Base-by-base conservation (phyloP, 805 yeast species). In the Lipomyces orientalis region DNA sequence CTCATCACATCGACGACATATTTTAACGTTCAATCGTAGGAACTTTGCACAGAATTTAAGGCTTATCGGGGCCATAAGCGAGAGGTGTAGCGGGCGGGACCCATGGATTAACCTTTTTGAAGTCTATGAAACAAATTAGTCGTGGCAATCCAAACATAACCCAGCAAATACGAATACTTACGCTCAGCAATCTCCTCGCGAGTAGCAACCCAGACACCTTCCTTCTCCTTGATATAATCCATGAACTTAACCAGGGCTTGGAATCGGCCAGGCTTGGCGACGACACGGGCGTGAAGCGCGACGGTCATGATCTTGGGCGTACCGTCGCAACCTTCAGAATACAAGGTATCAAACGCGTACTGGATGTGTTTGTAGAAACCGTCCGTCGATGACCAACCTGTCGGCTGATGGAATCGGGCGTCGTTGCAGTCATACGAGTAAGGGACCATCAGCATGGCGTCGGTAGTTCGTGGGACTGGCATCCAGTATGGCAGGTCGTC, bases 401-500 rank as follows among this genome's bases (percentile, higher is more conserved):
- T 73, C 8, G 76, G 72, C 65, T 68, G 67, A 56, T 71, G 72
- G 65, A 76, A 77, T 31, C 75, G 70, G 58, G 75, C 76, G 60
- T 77, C 79, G 61, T 77, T 77, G 63, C 73, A 71, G 58, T 75
- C 78, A 65, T 76, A 75, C 29, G 76, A 65, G 69, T 77, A 77
- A 2, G 79, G 79, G 39, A 77, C 72, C 75, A 77, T 71, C 46
- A 77, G 69, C 64, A 77, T 71, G 6, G 68, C 68, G 22, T 67
- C 72, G 49, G 70, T 69, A 61, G 76, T 76, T 19, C 74, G 70
- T 25, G 80, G 79, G 19, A 75, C 71, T 39, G 77, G 78, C n/a
- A 69, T 71, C 81, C 81, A 80, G 63, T 68, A 78, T 25, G 82
- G 82, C 25, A 79, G 68, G 70, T 80, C 82, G 64, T 80, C 82